Conservation (phyloP, 2,329 filamentous ascomycete genomes). For the Colletotrichum orchidophilum region DNA sequence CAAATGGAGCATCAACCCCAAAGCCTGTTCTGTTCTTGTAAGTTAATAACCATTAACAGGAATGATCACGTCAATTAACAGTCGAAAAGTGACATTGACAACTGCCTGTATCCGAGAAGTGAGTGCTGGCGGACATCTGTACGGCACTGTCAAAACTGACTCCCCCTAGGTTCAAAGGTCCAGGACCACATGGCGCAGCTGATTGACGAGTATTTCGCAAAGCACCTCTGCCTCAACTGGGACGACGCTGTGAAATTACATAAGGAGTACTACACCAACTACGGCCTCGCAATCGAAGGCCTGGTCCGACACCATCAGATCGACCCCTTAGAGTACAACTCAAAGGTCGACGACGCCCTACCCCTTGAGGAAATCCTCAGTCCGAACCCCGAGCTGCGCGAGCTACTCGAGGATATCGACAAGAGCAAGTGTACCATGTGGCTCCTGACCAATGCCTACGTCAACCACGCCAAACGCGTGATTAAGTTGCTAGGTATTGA, state of each 20-base stretch:
- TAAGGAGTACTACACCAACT: slow-evolving; percentile 92
- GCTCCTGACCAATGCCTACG: slow-evolving; percentile 96
- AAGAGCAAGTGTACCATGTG: slow-evolving; percentile 84
- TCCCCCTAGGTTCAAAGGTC: slow-evolving; percentile 73
- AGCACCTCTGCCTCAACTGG: slow-evolving; percentile 76
- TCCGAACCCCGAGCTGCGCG: slow-evolving; percentile 77
- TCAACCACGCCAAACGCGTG: slow-evolving; percentile 86
- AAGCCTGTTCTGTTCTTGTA: slow-evolving; percentile 58
- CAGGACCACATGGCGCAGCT: slow-evolving; percentile 88
- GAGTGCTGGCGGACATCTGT: slow-evolving; percentile 40
- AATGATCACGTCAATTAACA: neutral
- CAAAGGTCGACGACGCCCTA: slow-evolving; percentile 92
- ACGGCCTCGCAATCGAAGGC: slow-evolving; percentile 96
- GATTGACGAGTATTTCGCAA: slow-evolving; percentile 72
- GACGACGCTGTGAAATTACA: slow-evolving; percentile 89
- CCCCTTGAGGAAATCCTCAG: slow-evolving; percentile 87
- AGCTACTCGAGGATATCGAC: slow-evolving; percentile 85
- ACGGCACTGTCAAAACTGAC: slow-evolving; percentile 1
- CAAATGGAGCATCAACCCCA: slow-evolving; percentile 44
- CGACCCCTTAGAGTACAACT: slow-evolving; percentile 93
- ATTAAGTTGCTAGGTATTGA: slow-evolving; percentile 83
- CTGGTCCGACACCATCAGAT: slow-evolving; percentile 94
- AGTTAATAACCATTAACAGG: slow-evolving; percentile 16
- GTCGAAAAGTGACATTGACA: slow-evolving; percentile 88
- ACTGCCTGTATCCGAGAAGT: slow-evolving; percentile 94